A percentile compares a stretch with the other conserved stretches of the same genome.
Conservation (phyloP, 1,284 basidiomycete species). For the Schizophyllum amplum region DNA sequence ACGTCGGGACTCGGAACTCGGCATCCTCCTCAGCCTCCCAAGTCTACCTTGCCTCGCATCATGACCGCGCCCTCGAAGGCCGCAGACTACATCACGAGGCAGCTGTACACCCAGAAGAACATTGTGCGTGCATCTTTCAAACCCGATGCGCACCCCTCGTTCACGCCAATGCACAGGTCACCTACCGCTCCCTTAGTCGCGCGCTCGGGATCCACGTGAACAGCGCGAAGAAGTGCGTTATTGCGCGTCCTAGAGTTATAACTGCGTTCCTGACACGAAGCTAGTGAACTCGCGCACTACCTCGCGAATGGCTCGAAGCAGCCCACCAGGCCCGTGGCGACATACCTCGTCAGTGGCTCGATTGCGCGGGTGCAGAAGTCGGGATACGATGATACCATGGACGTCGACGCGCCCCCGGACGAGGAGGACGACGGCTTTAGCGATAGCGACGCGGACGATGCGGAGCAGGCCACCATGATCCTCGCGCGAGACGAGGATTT, state of each 20-base stretch:
- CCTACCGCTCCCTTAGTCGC: constrained; percentile 65
- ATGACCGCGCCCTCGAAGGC: background rate
- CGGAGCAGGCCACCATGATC: constrained; percentile 34
- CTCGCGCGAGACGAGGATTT: constrained; percentile 53
- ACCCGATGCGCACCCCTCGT: background rate
- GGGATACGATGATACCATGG: constrained; percentile 34
- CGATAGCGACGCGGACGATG: constrained; percentile 30
- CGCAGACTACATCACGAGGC: constrained; percentile 51
- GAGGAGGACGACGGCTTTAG: constrained; percentile 23
- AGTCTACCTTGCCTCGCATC: background rate
- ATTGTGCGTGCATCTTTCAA: constrained; percentile 38
- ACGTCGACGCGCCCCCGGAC: constrained; percentile 18
- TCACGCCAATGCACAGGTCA: constrained; percentile 40
- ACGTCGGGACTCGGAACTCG: no score
- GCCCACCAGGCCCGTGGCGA: constrained; percentile 43
- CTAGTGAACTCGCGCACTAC: constrained; percentile 56
- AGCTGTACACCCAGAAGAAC: constrained; percentile 52
- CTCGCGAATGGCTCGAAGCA: constrained; percentile 34
- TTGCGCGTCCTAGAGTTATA: background rate
- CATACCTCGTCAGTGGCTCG: constrained; percentile 58
- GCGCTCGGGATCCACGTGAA: constrained; percentile 64
- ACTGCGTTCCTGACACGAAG: background rate
- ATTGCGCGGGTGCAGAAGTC: constrained; percentile 10
- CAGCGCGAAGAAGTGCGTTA: constrained; percentile 57
- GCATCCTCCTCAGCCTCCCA: background rate